Base-by-base conservation (phyloP, 2,329 filamentous ascomycete species). In the Periconia sp. region DNA sequence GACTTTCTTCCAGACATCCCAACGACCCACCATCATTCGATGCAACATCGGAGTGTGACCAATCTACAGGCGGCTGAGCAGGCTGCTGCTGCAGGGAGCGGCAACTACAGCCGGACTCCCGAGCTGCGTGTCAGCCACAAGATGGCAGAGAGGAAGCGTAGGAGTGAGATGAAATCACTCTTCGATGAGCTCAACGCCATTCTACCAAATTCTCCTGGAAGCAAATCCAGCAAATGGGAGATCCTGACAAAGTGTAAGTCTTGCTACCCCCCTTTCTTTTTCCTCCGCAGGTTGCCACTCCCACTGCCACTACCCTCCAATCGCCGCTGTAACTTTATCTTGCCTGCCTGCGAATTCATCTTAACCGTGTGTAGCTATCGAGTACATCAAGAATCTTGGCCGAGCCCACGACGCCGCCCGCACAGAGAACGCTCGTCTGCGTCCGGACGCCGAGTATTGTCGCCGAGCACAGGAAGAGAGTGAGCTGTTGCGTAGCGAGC, bases 151-250 rank as follows among this genome's bases (percentile, higher is more conserved):
- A 80, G 89, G 25, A 94, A 94, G 73, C 81, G 89, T 26, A 78
- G 89, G 48, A 92, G 88, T 7, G 89, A 94, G 65, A 94, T 94
- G 89, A 94, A 94, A 72, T 86, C 89, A 59, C 73, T 94, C 0
- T 94, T 94, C 61, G 89, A 94, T 54, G 86, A 89, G 56, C 73
- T 94, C 7, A 83, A 89, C 54, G 85, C 88, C 54, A 76, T 90
- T 25, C 85, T 92, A 73, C 88, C 88, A 1, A 87, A 90, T 56
- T 88, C 89, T 58, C 83, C 89, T 12, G 89, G 89, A 1, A 87
- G 86, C 17, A 95, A 94, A 66, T 89, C 89, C 0, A 92, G 88
- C 55, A 95, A 95, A 59, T 95, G 89, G 89, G 89, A 95, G 59
- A 91, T 92, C 35, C 66, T 95, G 12, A 91, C 87, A 3, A 92